A percentile compares a stretch with the other conserved stretches of the same genome.
phyloP scores from a whole-genome alignment of 805 yeast genomes.

The Pichia gijzeniarum region DNA sequence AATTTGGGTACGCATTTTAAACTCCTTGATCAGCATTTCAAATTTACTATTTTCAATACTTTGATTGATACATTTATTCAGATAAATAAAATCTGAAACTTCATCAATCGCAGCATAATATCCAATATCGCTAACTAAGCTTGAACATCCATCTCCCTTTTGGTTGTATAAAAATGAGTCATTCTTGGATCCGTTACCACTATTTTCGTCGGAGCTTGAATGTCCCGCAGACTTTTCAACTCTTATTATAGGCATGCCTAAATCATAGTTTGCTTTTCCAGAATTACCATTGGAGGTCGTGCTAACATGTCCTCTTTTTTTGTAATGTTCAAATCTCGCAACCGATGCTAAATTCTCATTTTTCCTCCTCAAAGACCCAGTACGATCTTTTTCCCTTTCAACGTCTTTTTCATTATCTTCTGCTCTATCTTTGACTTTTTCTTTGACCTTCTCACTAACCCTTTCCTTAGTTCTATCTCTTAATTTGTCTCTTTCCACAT shows the following conservation, averaged over 20 bases:
- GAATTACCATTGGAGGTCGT: too few relatives aligned
- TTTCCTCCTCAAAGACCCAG: constrained; percentile 19
- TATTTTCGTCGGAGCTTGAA: not conserved
- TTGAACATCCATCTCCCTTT: not conserved
- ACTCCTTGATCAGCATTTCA: constrained; percentile 7
- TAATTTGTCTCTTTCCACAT: not conserved
- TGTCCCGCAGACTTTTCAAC: constrained; percentile 1
- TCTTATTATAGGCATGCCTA: constrained; percentile 6
- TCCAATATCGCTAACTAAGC: constrained; percentile 1
- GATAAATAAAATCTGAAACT: not conserved
- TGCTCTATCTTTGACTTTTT: constrained; percentile 16
- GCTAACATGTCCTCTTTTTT: constrained; percentile 2
- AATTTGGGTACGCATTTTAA: not conserved
- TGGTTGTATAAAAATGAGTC: not conserved
- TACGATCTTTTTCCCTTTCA: constrained; percentile 12
- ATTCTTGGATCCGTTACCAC: not conserved
- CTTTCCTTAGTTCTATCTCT: constrained; percentile 19
- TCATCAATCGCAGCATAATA: constrained; percentile 8
- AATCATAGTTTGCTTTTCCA: not conserved
- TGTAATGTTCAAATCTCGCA: constrained; percentile 25
- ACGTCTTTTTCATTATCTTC: constrained; percentile 14
- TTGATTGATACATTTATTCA: not conserved
- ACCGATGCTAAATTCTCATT: constrained; percentile 24
- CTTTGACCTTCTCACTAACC: constrained; percentile 20
- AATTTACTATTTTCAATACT: constrained; percentile 4